Evolutionary conservation across 2,329 filamentous ascomycete genomes (phyloP).

Genomic region (Venturia oleaginea): DNA sequence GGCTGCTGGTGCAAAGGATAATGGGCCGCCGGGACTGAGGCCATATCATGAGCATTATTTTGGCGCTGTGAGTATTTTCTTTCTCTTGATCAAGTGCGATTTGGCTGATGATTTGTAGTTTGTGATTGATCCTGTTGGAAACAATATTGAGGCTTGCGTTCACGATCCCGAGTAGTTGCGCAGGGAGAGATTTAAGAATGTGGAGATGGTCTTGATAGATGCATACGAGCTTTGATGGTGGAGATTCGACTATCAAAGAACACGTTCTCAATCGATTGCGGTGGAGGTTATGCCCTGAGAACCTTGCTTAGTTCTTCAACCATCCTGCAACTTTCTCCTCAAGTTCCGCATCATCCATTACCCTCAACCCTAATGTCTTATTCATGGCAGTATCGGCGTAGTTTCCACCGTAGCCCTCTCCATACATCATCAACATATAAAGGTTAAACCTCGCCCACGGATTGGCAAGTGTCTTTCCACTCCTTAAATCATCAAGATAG

Average conservation of each 20-base stretch:
- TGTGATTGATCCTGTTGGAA: constrained; percentile 4
- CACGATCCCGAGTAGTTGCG: neutral
- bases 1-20: too few relatives aligned
- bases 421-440: constrained; percentile 7
- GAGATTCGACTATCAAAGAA: too few relatives aligned
- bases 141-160: constrained; percentile 8
- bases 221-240: neutral
- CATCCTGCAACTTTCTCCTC: neutral
- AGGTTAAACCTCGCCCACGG: neutral
- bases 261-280: too few relatives aligned
- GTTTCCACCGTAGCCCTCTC: constrained; percentile 2
- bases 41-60: constrained; percentile 10
- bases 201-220: too few relatives aligned
- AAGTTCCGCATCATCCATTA: neutral
- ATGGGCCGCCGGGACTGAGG: too few relatives aligned
- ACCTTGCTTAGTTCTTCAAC: neutral
- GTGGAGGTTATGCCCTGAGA: neutral
- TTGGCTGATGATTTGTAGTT: neutral
- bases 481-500: neutral
- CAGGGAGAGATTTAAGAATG: neutral
- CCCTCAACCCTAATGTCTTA: constrained; percentile 5
- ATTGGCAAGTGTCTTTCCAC: neutral
- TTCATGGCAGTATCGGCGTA: constrained; percentile 3
- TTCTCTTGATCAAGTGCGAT: neutral
- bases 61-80: neutral